Conservation (phyloP, 2,329 filamentous ascomycete genomes). For the Microdochium paspali region DNA sequence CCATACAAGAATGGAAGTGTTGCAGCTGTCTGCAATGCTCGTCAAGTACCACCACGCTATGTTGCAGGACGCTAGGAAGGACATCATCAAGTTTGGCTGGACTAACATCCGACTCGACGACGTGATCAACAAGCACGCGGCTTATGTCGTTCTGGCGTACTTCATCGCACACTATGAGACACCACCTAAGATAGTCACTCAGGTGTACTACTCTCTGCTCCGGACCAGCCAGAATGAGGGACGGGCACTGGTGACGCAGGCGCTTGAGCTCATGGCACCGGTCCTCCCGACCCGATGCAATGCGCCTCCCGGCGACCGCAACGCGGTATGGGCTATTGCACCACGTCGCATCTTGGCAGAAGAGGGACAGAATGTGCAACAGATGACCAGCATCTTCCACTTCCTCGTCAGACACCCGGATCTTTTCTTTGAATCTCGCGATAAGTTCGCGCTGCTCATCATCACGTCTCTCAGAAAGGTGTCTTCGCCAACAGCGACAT, state of each 20-base stretch:
- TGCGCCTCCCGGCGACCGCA: constrained; percentile 56
- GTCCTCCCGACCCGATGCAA: constrained; percentile 80
- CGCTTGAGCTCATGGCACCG: constrained; percentile 88
- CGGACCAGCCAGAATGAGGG: constrained; percentile 95
- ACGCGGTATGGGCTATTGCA: constrained; percentile 81
- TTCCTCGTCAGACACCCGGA: constrained; percentile 89
- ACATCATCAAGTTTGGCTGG: constrained; percentile 99
- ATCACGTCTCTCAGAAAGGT: constrained; percentile 86
- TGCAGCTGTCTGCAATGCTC: constrained; percentile 89
- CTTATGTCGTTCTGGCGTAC: constrained; percentile 93
- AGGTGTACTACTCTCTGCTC: constrained; percentile 86
- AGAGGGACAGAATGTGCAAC: constrained; percentile 88
- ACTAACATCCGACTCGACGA: constrained; percentile 98
- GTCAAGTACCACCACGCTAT: constrained; percentile 90
- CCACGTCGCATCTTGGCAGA: constrained; percentile 87
- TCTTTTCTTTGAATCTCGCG: constrained; percentile 88
- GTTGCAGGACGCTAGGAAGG: constrained; percentile 86
- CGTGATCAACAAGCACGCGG: constrained; percentile 97
- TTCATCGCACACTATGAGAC: constrained; percentile 98
- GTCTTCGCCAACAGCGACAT: constrained; percentile 71
- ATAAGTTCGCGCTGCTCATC: constrained; percentile 83
- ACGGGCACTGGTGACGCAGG: constrained; percentile 83
- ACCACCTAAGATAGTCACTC: constrained; percentile 87
- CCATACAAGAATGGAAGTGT: constrained; percentile 88
- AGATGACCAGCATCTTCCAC: constrained; percentile 95